Evolutionary conservation across 257 asterid genomes (phyloP).

Genomic region (Fraxinus excelsior): DNA sequence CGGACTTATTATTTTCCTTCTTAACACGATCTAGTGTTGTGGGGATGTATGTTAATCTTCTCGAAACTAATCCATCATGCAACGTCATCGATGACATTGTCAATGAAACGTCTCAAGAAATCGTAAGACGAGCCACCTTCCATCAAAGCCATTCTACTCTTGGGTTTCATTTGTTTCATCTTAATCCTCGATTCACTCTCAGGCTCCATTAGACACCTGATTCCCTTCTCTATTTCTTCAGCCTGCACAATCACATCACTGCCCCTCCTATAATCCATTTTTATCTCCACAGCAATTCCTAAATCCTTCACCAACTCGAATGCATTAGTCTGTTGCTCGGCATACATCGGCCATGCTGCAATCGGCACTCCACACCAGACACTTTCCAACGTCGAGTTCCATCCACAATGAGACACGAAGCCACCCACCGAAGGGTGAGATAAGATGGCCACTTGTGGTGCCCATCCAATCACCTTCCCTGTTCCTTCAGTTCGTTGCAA

Average conservation of each 20-base stretch:
- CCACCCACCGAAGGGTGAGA: conserved; percentile 42
- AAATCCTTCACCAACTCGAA: conserved; percentile 29
- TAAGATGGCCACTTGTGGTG: conserved; percentile 32
- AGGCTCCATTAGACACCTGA: conserved; percentile 13
- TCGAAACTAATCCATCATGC: neutral
- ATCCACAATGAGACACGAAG: conserved; percentile 43
- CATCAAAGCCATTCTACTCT: neutral
- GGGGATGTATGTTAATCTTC: no score
- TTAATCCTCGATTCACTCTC: conserved; percentile 10
- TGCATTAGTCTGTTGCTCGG: conserved; percentile 32
- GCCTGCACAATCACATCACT: conserved; percentile 10
- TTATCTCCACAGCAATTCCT: conserved; percentile 26
- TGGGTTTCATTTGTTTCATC: conserved; percentile 14
- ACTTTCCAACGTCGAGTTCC: conserved; percentile 35
- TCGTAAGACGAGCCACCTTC: conserved; percentile 24
- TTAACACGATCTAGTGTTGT: neutral
- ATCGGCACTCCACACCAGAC: conserved; percentile 28
- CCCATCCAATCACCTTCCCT: conserved; percentile 43
- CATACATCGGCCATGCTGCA: conserved; percentile 27
- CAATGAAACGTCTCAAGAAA: conserved; percentile 16
- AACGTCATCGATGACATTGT: neutral
- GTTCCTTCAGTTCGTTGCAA: conserved; percentile 23
- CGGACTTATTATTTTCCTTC: no score
- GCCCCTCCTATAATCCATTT: conserved; percentile 17
- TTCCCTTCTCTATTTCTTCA: conserved; percentile 18